phyloP scores from a whole-genome alignment of 164 flowering plant genomes.

The Annona squamosa region DNA sequence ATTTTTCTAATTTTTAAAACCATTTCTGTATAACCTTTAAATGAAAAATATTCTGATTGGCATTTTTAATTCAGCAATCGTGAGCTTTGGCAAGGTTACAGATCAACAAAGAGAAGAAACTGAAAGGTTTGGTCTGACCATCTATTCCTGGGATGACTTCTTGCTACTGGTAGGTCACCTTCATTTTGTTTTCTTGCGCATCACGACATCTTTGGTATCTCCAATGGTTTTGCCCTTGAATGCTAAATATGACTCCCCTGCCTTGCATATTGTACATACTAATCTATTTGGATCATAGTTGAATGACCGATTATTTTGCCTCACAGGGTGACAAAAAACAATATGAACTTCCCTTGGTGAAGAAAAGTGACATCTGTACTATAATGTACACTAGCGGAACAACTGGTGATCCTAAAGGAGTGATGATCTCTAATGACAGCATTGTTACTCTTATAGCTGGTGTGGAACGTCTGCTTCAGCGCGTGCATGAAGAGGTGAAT shows the following conservation, averaged over 20 bases:
- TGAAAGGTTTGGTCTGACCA: constrained; percentile 48
- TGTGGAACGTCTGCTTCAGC: constrained; percentile 41
- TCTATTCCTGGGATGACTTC: constrained; percentile 87
- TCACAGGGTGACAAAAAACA: constrained; percentile 56
- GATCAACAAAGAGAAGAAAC: constrained; percentile 52
- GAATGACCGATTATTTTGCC: neutral
- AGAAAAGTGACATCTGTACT: constrained; percentile 74
- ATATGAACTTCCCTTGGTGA: constrained; percentile 56
- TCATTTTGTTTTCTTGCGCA: constrained; percentile 3
- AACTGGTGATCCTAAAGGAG: constrained; percentile 98
- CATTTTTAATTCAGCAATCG: constrained; percentile 44
- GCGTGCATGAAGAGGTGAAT: constrained; percentile 60
- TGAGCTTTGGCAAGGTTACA: constrained; percentile 88
- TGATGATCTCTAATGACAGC: constrained; percentile 70
- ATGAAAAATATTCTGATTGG: neutral
- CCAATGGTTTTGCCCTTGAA: neutral
- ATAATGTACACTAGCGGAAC: constrained; percentile 99
- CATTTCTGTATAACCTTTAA: neutral
- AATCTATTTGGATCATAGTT: neutral
- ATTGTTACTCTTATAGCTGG: constrained; percentile 74
- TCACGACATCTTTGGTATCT: neutral
- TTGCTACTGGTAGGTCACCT: constrained; percentile 51
- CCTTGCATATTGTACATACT: neutral
- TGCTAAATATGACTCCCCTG: neutral
- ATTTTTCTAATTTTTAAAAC: neutral